These are phyloP conservation scores for Phoma sp. DNA, from an alignment of 2,329 filamentous ascomycete genomes.

Conservation along the genomic window DNA sequence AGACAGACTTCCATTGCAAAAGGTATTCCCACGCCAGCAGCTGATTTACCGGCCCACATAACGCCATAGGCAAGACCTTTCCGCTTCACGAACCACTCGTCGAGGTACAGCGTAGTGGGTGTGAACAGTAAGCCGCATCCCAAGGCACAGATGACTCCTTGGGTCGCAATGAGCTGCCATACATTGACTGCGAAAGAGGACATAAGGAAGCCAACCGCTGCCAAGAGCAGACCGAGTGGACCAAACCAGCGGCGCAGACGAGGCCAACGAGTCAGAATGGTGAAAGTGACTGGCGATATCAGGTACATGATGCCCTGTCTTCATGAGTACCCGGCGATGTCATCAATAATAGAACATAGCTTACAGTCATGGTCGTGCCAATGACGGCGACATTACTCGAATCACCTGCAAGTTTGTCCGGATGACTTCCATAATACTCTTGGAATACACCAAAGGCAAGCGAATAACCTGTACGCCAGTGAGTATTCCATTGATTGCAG, in stretches of 20 bases:
- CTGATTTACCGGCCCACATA: conserved; percentile 57
- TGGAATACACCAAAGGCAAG: conserved; percentile 31
- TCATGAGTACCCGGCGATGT: neutral
- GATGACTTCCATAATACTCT: conserved; percentile 26
- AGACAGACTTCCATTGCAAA: conserved; percentile 51
- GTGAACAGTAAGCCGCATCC: conserved; percentile 56
- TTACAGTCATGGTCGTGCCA: conserved; percentile 29
- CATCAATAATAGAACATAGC: neutral
- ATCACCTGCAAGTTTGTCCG: conserved; percentile 14
- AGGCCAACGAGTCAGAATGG: conserved; percentile 40
- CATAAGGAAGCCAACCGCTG: conserved; percentile 17
- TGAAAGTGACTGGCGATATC: conserved; percentile 46
- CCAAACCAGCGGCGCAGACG: conserved; percentile 36
- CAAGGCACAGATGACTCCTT: conserved; percentile 47
- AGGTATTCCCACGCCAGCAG: conserved; percentile 53
- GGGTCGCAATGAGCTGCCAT: conserved; percentile 42
- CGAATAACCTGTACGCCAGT: conserved; percentile 23
- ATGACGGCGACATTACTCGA: conserved; percentile 22
- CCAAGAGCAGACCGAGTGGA: conserved; percentile 40
- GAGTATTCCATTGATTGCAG: neutral
- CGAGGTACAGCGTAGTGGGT: conserved; percentile 59
- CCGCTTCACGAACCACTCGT: conserved; percentile 65
- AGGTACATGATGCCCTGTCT: conserved; percentile 53
- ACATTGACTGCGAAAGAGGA: conserved; percentile 38
- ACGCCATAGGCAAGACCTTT: conserved; percentile 67